These are phyloP conservation scores for Botryotinia convoluta DNA, from an alignment of 2,329 filamentous ascomycete species.

Conservation along the genomic window DNA sequence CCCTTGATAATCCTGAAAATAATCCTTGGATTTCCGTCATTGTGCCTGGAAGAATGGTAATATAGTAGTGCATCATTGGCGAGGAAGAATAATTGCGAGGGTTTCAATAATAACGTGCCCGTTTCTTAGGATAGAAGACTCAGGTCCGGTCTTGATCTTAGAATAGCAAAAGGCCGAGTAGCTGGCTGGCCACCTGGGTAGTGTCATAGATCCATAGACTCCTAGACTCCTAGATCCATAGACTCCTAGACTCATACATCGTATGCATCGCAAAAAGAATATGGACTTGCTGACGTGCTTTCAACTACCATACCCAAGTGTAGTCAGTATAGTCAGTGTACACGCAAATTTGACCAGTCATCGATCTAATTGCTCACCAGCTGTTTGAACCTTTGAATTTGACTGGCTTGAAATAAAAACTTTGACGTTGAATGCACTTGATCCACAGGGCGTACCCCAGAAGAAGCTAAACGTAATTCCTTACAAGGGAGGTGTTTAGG, in stretches of 20 bases:
- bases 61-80: background rate
- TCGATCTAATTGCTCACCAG: background rate
- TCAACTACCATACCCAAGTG: background rate
- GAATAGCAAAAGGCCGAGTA: background rate
- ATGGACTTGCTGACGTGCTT: background rate
- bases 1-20: background rate
- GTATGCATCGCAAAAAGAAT: background rate
- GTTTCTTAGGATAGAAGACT: background rate
- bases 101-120: background rate
- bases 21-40: constrained; percentile 12
- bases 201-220: background rate
- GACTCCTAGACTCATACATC: background rate
- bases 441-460: constrained; percentile 17
- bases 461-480: constrained; percentile 21
- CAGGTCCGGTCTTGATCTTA: background rate
- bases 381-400: background rate
- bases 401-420: background rate
- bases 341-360: background rate
- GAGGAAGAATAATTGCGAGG: background rate
- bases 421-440: background rate
- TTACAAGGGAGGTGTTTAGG: background rate
- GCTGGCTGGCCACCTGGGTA: background rate
- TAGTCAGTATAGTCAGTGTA: no score
- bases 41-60: constrained; percentile 6
- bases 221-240: no score